These are phyloP conservation scores for Phytopythium sindhum DNA, from an alignment of 352 stramenopile genomes.

Conservation along the genomic window DNA sequence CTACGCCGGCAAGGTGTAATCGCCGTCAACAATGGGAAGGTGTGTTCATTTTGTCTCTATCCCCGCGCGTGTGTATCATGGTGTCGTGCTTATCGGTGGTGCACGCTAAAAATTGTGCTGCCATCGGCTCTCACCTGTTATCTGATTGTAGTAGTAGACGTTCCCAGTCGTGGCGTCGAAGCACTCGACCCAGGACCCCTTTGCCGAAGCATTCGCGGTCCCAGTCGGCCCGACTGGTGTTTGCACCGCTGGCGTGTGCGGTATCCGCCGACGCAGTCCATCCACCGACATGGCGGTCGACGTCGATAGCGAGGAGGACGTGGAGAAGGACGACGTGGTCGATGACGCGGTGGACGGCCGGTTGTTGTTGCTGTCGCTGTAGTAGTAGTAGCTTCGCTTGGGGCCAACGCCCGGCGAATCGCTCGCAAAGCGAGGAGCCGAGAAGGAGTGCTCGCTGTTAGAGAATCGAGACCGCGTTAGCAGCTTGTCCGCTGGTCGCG, in stretches of 20 bases:
- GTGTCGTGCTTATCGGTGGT: not conserved
- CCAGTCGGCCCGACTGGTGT: not conserved
- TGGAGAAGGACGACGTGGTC: conserved; percentile 16
- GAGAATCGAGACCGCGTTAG: not conserved
- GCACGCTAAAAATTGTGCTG: conserved; percentile 12
- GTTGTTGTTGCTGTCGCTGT: conserved; percentile 21
- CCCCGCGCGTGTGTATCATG: not conserved
- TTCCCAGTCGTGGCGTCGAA: conserved; percentile 48
- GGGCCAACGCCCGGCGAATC: conserved; percentile 20
- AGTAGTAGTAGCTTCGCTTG: conserved; percentile 16
- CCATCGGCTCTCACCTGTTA: conserved; percentile 72
- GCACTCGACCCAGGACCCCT: conserved; percentile 51
- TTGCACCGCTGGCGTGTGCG: not conserved
- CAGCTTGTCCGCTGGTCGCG: not conserved
- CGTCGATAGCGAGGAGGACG: conserved; percentile 19
- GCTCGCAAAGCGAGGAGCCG: conserved; percentile 9
- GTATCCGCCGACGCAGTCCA: conserved; percentile 4
- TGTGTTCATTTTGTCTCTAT: conserved; percentile 10
- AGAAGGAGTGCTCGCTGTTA: not conserved
- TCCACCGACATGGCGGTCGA: conserved; percentile 6
- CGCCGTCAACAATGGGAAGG: conserved; percentile 3
- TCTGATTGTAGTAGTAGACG: conserved; percentile 73
- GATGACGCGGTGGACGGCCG: conserved; percentile 21
- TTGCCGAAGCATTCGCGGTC: not conserved
- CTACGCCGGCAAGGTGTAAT: conserved; percentile 83